These are phyloP conservation scores for Cercospora zeae-maydis DNA, from an alignment of 2,329 filamentous ascomycete species.

Conservation along the genomic window DNA sequence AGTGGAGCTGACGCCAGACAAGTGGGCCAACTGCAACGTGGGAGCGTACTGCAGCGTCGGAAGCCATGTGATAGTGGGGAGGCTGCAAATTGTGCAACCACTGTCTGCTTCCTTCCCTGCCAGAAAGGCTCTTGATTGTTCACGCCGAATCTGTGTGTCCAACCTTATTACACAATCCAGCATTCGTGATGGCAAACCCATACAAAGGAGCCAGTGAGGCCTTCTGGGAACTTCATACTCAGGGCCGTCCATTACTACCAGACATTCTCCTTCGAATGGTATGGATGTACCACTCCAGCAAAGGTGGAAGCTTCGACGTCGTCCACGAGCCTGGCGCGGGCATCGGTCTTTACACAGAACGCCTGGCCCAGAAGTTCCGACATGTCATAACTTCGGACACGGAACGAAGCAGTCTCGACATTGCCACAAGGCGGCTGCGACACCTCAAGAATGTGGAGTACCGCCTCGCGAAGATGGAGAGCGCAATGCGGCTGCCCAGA, in stretches of 20 bases:
- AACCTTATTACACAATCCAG: not conserved
- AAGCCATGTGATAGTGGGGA: not conserved
- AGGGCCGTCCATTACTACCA: slow-evolving; percentile 24
- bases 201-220: not conserved
- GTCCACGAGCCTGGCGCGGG: slow-evolving; percentile 30
- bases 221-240: slow-evolving; percentile 32
- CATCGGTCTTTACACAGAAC: slow-evolving; percentile 21
- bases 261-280: slow-evolving; percentile 26
- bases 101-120: not conserved
- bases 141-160: not conserved
- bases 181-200: not conserved
- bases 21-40: not conserved
- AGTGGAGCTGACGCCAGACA: not conserved
- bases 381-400: slow-evolving; percentile 31
- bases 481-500: not conserved
- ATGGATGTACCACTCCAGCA: slow-evolving; percentile 26
- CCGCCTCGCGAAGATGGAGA: slow-evolving; percentile 1
- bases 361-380: slow-evolving; percentile 21
- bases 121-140: not conserved
- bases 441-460: not conserved
- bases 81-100: not conserved
- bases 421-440: slow-evolving; percentile 16
- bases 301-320: slow-evolving; percentile 21
- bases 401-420: slow-evolving; percentile 19
- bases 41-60: not conserved